Evolutionary conservation across 2,329 filamentous ascomycete species (phyloP).

Genomic region (Neopestalotiopsis rosae): DNA sequence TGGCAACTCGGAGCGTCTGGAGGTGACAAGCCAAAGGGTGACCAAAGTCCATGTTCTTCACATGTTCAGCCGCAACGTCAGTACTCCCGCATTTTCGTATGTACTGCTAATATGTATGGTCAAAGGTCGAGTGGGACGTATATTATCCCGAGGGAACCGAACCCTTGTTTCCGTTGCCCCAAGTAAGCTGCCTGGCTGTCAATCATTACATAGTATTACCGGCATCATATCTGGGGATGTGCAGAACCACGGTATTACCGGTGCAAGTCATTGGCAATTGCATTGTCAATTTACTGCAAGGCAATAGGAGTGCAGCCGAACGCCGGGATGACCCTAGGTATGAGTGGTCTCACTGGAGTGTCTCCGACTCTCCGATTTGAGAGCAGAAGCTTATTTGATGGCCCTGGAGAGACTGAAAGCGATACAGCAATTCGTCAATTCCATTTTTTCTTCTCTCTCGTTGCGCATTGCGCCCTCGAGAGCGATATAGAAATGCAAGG

Average conservation of each 20-base stretch:
- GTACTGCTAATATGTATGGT: no score
- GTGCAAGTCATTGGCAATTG: not conserved
- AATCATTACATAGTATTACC: not conserved
- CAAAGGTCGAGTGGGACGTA: not conserved
- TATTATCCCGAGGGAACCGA: not conserved
- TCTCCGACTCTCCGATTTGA: not conserved
- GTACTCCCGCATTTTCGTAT: not conserved
- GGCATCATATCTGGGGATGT: not conserved
- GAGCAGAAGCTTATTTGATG: slow-evolving; percentile 1
- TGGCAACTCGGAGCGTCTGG: not conserved
- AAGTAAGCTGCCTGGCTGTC: not conserved
- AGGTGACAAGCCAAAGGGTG: not conserved
- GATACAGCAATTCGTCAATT: not conserved
- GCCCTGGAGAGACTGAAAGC: not conserved
- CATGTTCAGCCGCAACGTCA: not conserved
- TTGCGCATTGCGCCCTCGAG: not conserved
- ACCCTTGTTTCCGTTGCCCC: not conserved
- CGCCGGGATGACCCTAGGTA: not conserved
- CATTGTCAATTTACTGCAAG: slow-evolving; percentile 7
- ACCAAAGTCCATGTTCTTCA: not conserved
- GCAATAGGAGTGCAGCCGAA: slow-evolving; percentile 11
- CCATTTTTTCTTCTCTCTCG: not conserved
- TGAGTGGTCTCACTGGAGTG: no score
- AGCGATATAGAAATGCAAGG: not conserved
- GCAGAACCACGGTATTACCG: not conserved